Percentiles rank a stretch among this genome's conserved stretches.
These are phyloP conservation scores for Leishmania braziliensis DNA, from an alignment of 208 protist species.

Conservation along the genomic window DNA sequence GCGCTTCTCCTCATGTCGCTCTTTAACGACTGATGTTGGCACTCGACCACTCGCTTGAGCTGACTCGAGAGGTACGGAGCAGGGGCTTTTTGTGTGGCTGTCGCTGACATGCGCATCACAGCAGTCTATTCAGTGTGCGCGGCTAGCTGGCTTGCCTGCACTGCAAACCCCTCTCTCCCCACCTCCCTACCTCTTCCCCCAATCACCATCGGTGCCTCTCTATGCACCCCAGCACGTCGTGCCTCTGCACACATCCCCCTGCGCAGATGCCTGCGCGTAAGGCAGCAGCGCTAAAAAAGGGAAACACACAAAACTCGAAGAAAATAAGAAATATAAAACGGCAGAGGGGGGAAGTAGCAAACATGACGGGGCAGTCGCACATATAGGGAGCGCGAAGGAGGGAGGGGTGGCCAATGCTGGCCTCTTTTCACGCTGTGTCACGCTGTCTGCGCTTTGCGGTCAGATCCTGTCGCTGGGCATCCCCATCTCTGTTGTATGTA, in stretches of 20 bases:
- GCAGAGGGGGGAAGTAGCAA: too few species aligned
- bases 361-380: background rate
- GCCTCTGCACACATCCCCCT: background rate
- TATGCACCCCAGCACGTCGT: background rate
- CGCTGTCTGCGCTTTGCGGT: background rate
- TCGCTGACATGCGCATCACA: background rate
- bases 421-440: background rate
- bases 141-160: background rate
- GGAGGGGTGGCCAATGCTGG: background rate
- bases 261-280: background rate
- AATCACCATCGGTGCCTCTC: background rate
- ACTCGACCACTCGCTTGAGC: background rate
- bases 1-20: constrained; percentile 30
- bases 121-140: background rate
- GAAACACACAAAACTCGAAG: background rate
- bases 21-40: constrained; percentile 9
- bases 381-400: background rate
- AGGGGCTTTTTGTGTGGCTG: background rate
- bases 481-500: background rate
- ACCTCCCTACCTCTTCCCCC: too few species aligned
- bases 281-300: background rate
- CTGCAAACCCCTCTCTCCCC: background rate
- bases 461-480: background rate
- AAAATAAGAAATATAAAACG: too few species aligned
- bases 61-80: background rate